phyloP scores from a whole-genome alignment of 495 filamentous ascomycete species.

The Daldinia decipiens region DNA sequence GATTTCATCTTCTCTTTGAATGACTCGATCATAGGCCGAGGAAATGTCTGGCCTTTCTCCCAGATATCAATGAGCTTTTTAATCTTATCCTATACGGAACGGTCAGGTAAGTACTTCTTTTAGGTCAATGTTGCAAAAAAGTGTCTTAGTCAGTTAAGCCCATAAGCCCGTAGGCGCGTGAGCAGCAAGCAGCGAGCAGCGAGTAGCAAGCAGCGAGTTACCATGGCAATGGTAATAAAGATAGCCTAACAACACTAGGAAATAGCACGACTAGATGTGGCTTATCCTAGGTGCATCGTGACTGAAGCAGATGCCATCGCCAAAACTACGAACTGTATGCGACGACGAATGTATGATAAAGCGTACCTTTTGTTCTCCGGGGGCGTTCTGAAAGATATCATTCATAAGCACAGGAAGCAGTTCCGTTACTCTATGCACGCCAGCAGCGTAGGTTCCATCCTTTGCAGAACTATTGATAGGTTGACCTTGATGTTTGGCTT shows the following conservation, averaged over 20 bases:
- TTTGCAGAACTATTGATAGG: slow-evolving; percentile 76
- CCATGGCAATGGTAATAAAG: slow-evolving; percentile 4
- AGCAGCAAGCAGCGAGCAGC: background rate
- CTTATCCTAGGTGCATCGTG: slow-evolving; percentile 48
- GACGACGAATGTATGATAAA: slow-evolving; percentile 49
- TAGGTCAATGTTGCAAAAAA: slow-evolving; percentile 35
- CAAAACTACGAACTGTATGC: slow-evolving; percentile 48
- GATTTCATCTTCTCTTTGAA: slow-evolving; percentile 87
- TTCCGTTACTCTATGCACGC: slow-evolving; percentile 96
- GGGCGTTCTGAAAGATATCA: slow-evolving; percentile 88
- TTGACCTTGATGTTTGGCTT: slow-evolving; percentile 86
- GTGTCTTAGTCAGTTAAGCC: slow-evolving; percentile 18
- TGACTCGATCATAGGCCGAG: slow-evolving; percentile 77
- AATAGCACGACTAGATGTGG: slow-evolving; percentile 47
- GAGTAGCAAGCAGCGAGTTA: background rate
- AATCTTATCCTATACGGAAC: slow-evolving; percentile 85
- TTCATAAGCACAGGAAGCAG: slow-evolving; percentile 92
- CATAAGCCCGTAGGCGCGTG: slow-evolving; percentile 4
- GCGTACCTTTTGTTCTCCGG: slow-evolving; percentile 99
- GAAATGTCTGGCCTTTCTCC: slow-evolving; percentile 95
- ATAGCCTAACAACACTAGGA: slow-evolving; percentile 21
- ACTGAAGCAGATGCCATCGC: slow-evolving; percentile 46
- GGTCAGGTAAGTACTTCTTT: slow-evolving; percentile 55
- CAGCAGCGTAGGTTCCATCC: slow-evolving; percentile 93
- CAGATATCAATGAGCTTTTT: slow-evolving; percentile 96